Evolutionary conservation across 768 basidiomycete genomes (phyloP).

Genomic region (Tulasnella sp.): DNA sequence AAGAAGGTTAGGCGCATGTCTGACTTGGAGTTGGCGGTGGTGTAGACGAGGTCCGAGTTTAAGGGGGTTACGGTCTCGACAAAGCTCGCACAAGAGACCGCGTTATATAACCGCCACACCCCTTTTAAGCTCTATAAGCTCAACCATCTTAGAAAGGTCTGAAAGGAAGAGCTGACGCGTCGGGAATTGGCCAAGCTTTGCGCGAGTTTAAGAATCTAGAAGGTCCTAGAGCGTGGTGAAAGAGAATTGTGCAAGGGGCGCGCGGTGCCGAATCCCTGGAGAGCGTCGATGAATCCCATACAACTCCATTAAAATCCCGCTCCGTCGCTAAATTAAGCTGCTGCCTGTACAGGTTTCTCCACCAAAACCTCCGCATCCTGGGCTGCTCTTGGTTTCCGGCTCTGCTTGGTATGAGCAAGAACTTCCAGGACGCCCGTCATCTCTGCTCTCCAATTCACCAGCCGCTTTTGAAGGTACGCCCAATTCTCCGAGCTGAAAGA

Average conservation of each 20-base stretch:
- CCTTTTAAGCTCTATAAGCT: background rate
- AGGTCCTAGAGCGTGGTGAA: background rate
- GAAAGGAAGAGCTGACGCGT: background rate
- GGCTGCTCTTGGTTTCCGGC: background rate
- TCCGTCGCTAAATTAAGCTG: background rate
- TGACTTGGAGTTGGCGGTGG: slow-evolving; percentile 1
- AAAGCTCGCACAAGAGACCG: background rate
- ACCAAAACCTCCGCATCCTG: background rate
- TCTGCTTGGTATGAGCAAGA: slow-evolving; percentile 31
- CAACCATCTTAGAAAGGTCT: background rate
- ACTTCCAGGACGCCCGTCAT: slow-evolving; percentile 63
- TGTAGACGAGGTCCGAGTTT: background rate
- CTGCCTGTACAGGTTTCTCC: slow-evolving; percentile 4
- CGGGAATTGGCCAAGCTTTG: background rate
- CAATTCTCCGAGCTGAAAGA: slow-evolving; percentile 73
- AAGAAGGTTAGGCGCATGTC: slow-evolving; percentile 35
- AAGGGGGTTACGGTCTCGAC: background rate
- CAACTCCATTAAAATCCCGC: background rate
- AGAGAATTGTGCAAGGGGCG: background rate
- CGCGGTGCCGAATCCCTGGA: background rate
- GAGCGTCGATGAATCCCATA: background rate
- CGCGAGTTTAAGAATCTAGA: background rate
- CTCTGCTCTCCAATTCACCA: slow-evolving; percentile 71
- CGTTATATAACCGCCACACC: background rate
- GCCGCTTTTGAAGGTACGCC: slow-evolving; percentile 64